Evolutionary conservation across 495 filamentous ascomycete genomes (phyloP).

Genomic region (Penicilliopsis zonata): DNA sequence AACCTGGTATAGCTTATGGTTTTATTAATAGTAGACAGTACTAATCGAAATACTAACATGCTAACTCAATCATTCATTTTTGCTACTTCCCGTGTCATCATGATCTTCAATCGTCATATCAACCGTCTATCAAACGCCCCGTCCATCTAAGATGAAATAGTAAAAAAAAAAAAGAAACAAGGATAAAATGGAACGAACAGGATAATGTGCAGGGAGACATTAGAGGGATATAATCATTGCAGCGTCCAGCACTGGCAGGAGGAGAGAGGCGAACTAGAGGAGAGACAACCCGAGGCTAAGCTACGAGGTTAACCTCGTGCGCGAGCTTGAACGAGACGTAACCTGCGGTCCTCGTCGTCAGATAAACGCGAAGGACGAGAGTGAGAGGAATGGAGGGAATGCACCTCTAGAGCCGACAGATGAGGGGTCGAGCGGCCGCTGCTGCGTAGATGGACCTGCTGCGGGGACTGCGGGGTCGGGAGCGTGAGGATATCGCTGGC

Average conservation of each 20-base stretch:
- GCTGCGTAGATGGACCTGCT: conserved; percentile 28
- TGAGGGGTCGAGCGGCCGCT: conserved; percentile 12
- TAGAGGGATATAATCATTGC: neutral
- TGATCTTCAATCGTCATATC: too few relatives aligned
- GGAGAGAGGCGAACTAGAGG: conserved; percentile 1
- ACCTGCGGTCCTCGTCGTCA: conserved; percentile 27
- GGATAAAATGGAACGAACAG: conserved; percentile 13
- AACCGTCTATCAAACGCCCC: too few relatives aligned
- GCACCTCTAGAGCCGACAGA: conserved; percentile 18
- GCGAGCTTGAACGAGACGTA: conserved; percentile 29
- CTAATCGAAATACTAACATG: too few relatives aligned
- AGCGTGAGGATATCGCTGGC: conserved; percentile 17
- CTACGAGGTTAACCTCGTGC: conserved; percentile 10
- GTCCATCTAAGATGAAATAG: conserved; percentile 6
- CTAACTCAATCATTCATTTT: too few relatives aligned
- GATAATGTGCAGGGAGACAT: conserved; percentile 5
- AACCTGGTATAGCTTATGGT: too few relatives aligned
- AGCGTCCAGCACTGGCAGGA: conserved; percentile 11
- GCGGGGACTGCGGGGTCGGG: conserved; percentile 23
- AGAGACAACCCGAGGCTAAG: neutral
- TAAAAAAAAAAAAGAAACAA: conserved; percentile 3
- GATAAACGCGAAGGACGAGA: too few relatives aligned
- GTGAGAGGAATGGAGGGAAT: conserved; percentile 14
- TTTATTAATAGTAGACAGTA: too few relatives aligned
- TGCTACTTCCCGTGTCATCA: too few relatives aligned